phyloP scores from a whole-genome alignment of 208 protist genomes.

The Leishmania guyanensis region DNA sequence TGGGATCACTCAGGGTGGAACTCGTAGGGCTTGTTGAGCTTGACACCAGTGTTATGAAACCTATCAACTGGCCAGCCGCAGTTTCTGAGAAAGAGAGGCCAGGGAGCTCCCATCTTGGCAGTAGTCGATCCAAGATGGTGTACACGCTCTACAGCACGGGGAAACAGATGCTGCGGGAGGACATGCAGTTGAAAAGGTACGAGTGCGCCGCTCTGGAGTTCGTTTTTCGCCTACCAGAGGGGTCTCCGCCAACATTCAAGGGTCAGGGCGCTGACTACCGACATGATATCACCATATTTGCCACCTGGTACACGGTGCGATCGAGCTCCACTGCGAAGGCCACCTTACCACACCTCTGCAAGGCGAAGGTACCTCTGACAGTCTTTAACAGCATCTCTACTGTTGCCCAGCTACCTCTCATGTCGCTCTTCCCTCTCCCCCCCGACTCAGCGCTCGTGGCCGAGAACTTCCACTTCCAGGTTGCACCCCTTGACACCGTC shows the following conservation, averaged over 20 bases:
- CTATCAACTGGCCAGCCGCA: constrained; percentile 22
- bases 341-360: constrained; percentile 6
- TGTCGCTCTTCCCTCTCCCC: constrained; percentile 42
- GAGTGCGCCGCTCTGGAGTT: constrained; percentile 35
- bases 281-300: constrained; percentile 21
- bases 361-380: constrained; percentile 16
- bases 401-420: constrained; percentile 30
- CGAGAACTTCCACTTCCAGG: constrained; percentile 36
- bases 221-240: constrained; percentile 53
- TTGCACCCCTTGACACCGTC: constrained; percentile 30
- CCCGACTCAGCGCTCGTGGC: constrained; percentile 14
- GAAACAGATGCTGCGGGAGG: constrained; percentile 17
- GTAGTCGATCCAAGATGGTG: not conserved
- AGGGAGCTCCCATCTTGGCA: not conserved
- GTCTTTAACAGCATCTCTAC: constrained; percentile 30
- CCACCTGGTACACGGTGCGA: constrained; percentile 23
- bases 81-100: not conserved
- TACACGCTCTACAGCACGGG: constrained; percentile 26
- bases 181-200: constrained; percentile 15
- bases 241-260: constrained; percentile 49
- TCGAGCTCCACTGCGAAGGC: not conserved
- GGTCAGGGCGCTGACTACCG: constrained; percentile 32
- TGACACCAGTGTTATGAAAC: constrained; percentile 40
- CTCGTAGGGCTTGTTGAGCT: constrained; percentile 32
- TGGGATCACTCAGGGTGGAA: constrained; percentile 32